These are phyloP conservation scores for Eucalyptus leucophloia DNA, from an alignment of 345 rosid species.

Conservation along the genomic window DNA sequence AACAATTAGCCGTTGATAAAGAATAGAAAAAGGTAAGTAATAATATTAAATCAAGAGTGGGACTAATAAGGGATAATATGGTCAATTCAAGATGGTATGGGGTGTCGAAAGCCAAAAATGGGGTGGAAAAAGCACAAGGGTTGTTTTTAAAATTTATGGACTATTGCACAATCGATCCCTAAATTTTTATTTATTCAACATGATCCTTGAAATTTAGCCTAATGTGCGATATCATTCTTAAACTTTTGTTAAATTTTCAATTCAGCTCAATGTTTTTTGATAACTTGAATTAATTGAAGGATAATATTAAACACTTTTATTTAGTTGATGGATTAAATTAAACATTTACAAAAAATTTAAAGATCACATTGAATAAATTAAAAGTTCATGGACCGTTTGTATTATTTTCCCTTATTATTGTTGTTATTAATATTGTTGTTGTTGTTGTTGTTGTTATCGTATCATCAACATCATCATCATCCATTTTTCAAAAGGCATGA, in stretches of 20 bases:
- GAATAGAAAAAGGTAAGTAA: no score
- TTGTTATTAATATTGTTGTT: background rate
- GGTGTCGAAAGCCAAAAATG: no score
- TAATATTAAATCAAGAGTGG: no score
- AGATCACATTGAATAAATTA: background rate
- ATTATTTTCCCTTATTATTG: background rate
- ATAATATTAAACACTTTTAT: background rate
- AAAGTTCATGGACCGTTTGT: rapidly evolving
- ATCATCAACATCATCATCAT: background rate
- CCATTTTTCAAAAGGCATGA: background rate
- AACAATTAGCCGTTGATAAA: no score
- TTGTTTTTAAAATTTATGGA: no score
- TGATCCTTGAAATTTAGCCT: background rate
- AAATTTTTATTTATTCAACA: background rate
- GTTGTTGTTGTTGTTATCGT: no score
- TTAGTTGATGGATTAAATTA: background rate
- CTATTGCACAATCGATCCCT: background rate
- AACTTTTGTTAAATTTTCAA: background rate
- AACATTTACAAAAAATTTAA: background rate
- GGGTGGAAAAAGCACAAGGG: no score
- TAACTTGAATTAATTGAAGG: background rate
- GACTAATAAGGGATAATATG: no score
- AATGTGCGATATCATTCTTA: background rate
- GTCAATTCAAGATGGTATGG: no score
- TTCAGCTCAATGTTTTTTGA: background rate